Conservation (phyloP, 352 stramenopile genomes). For the Pythium apleroticum region DNA sequence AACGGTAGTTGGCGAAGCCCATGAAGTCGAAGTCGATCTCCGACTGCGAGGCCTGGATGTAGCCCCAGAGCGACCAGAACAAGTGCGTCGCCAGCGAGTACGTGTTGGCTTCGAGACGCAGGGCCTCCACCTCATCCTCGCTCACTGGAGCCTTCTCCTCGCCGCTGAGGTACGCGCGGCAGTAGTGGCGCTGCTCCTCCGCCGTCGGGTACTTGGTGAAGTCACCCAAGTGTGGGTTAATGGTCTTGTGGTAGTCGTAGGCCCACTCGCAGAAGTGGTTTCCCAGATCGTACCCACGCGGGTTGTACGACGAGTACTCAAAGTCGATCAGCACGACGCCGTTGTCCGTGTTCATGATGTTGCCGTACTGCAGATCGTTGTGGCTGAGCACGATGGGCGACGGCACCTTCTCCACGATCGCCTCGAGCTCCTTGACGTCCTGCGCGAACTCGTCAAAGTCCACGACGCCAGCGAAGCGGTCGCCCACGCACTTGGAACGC, state of each 20-base stretch:
- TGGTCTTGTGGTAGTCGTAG: constrained; percentile 83
- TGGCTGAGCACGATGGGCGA: constrained; percentile 87
- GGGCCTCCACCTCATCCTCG: constrained; percentile 56
- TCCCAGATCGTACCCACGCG: constrained; percentile 87
- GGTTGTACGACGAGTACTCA: constrained; percentile 94
- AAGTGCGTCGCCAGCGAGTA: constrained; percentile 88
- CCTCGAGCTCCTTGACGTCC: constrained; percentile 62
- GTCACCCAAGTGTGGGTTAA: constrained; percentile 74
- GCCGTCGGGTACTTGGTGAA: constrained; percentile 71
- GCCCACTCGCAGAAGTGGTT: constrained; percentile 93
- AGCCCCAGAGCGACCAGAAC: constrained; percentile 90
- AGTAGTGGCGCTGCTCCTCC: constrained; percentile 70
- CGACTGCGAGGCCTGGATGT: constrained; percentile 89
- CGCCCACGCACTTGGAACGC: constrained; percentile 48
- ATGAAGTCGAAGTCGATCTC: constrained; percentile 93
- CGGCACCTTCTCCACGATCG: constrained; percentile 48
- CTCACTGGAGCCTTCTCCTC: constrained; percentile 42
- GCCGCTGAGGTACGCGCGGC: constrained; percentile 60
- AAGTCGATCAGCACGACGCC: constrained; percentile 91
- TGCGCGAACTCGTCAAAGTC: constrained; percentile 48
- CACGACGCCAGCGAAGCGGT: constrained; percentile 43
- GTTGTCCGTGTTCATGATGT: constrained; percentile 82
- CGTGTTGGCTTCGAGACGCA: constrained; percentile 72
- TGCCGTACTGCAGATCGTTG: constrained; percentile 93
- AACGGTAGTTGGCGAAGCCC: constrained; percentile 75